Evolutionary conservation across 306 rosid genomes (phyloP), one percentile per base, ranked within the genome.

Genomic region (Inga oerstediana): DNA sequence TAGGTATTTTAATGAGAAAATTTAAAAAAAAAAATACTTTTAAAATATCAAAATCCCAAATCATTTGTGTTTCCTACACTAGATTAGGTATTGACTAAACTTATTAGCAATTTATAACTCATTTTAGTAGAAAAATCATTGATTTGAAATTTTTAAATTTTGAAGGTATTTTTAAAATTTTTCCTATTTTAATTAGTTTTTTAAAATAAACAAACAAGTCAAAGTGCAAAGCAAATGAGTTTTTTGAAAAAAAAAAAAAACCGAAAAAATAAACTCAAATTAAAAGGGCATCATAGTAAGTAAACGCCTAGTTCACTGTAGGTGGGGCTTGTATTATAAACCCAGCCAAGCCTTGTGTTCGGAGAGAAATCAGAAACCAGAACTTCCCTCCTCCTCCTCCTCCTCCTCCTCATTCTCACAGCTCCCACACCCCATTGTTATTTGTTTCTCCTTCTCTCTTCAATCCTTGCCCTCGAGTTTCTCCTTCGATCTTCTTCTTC

Each of bases 251-350:
- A 37, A 35, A 35, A 67, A 35, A 4, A 35, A 5, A 37, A 37
- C 1, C 7, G 5, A 37, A 5, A 39, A 39, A 39, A 5, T 6
- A 8, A 39, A 37, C 5, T 27, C 10, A 41, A 11, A 7, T 5
- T 20, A 19, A 11, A 69, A 70, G 87, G 89, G 89, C 66, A 79
- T 8, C 8, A 65, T 71, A 15, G 88, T 87, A 81, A 83, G 78
- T 27, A 17, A 1, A 3, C 11, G 17, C 19, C 48, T 27, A 5
- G 43, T 79, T 51, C 78, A 59, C 65, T 3, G 56, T 79, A 1
- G 27, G 4, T 39, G 69, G 14, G 54, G 69, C 70, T 41, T 80
- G 71, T 61, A 24, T 24, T 61, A 61, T 61, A 80, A 74, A 76
- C 37, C 46, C 74, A 48, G 69, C 15, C 19, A n/a, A 62, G 20